Conservation (phyloP, 2,329 filamentous ascomycete genomes). For the Colletotrichum echinochloae region DNA sequence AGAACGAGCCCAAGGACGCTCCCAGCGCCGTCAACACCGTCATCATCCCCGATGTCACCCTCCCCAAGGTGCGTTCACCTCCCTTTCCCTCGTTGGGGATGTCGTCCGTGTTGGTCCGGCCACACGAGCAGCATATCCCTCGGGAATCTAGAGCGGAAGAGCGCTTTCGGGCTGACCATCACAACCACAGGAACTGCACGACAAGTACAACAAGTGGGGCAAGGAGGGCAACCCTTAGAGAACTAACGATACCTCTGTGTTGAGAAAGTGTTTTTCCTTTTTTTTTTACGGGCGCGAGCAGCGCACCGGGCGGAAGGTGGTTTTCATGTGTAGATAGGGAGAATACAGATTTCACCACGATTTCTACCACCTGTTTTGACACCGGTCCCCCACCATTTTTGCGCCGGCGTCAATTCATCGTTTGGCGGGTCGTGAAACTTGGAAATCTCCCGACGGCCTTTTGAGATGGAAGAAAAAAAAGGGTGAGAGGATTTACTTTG, state of each 20-base stretch:
- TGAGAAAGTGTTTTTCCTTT: constrained; percentile 21
- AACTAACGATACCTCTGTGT: constrained; percentile 26
- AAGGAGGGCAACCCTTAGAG: constrained; percentile 87
- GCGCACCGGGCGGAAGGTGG: constrained; percentile 26
- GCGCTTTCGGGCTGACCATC: constrained; percentile 29
- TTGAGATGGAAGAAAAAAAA: not conserved
- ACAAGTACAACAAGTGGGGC: constrained; percentile 99
- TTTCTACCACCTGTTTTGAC: constrained; percentile 1
- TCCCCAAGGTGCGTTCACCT: constrained; percentile 78
- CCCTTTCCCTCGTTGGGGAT: not conserved
- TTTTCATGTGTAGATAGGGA: constrained; percentile 41
- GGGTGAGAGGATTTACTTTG: not conserved
- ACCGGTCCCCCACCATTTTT: not conserved
- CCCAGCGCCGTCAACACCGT: constrained; percentile 96
- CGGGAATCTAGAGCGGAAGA: not conserved
- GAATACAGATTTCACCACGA: constrained; percentile 34
- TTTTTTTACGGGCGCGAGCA: constrained; percentile 22
- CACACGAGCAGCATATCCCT: not conserved
- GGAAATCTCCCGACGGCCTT: not conserved
- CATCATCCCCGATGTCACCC: constrained; percentile 90
- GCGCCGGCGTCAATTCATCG: not conserved
- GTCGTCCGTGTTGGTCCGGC: not conserved
- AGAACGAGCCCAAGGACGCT: constrained; percentile 82
- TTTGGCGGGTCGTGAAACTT: not conserved
- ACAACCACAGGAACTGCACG: constrained; percentile 81